Conservation (phyloP, 129 eudicot genomes). For the Saposhnikovia divaricata region DNA sequence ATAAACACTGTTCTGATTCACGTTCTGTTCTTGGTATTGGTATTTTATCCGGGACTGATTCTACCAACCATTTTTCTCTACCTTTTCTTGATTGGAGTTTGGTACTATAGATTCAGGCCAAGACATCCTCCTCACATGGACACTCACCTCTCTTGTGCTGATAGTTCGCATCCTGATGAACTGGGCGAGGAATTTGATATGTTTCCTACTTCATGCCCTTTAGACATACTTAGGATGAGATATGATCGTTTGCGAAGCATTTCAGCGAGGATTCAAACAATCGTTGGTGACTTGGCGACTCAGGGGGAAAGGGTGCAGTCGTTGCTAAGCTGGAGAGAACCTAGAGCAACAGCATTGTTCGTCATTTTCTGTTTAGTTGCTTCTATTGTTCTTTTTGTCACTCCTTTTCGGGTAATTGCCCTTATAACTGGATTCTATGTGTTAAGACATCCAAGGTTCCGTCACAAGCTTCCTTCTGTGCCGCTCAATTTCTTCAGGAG, state of each 20-base stretch:
- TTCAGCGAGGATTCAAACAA: constrained; percentile 68
- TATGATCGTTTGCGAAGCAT: constrained; percentile 68
- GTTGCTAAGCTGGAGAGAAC: constrained; percentile 71
- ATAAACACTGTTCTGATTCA: constrained; percentile 53
- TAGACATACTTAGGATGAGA: constrained; percentile 51
- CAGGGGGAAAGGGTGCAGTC: constrained; percentile 70
- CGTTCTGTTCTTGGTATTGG: constrained; percentile 43
- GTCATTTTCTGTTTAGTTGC: constrained; percentile 46
- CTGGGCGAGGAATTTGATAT: constrained; percentile 75
- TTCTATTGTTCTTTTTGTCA: constrained; percentile 48
- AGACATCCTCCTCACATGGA: constrained; percentile 88
- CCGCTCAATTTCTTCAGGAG: constrained; percentile 65
- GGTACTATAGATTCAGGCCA: constrained; percentile 62
- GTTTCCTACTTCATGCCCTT: constrained; percentile 46
- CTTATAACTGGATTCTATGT: constrained; percentile 38
- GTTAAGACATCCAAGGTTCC: constrained; percentile 63
- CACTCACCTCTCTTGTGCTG: constrained; percentile 64
- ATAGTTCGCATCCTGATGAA: constrained; percentile 51
- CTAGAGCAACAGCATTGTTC: constrained; percentile 58
- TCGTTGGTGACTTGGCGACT: constrained; percentile 70
- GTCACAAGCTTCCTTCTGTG: constrained; percentile 65
- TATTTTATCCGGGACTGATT: constrained; percentile 55
- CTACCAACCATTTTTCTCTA: constrained; percentile 63
- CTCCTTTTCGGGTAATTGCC: constrained; percentile 48
- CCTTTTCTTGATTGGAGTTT: constrained; percentile 56